These are phyloP conservation scores for Aureobasidium sp. DNA, from an alignment of 2,329 filamentous ascomycete genomes.

Conservation along the genomic window DNA sequence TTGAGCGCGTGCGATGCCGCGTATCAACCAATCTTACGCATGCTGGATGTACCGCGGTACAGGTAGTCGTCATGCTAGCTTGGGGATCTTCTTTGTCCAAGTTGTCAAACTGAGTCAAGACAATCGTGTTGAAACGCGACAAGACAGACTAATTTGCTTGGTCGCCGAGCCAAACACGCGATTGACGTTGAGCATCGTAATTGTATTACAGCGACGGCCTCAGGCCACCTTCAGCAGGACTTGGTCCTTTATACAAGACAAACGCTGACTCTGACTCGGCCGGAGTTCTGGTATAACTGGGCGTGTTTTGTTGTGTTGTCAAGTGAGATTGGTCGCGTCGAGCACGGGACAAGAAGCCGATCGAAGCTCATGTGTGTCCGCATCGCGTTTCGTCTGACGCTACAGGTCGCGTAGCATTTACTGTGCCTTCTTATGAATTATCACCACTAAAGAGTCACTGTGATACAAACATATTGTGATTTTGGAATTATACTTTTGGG, in stretches of 20 bases:
- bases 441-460: too few relatives aligned
- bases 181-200: neutral
- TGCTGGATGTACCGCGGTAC: neutral
- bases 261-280: neutral
- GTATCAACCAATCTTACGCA: slow-evolving; percentile 5
- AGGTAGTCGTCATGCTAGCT: neutral
- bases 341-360: neutral
- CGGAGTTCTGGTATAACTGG: neutral
- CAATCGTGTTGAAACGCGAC: neutral
- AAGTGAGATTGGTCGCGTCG: slow-evolving; percentile 1
- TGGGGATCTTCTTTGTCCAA: neutral
- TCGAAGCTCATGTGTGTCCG: neutral
- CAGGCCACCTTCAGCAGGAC: neutral
- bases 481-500: too few relatives aligned
- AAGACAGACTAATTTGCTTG: neutral
- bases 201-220: neutral
- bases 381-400: neutral
- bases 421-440: too few relatives aligned
- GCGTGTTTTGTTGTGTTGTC: neutral
- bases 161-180: neutral
- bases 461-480: too few relatives aligned
- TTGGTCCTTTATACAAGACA: neutral
- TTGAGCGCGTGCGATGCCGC: neutral
- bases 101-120: neutral
- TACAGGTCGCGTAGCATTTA: too few relatives aligned